These are phyloP conservation scores for Blastomyces parvus DNA, from an alignment of 2,329 filamentous ascomycete species.

Conservation along the genomic window DNA sequence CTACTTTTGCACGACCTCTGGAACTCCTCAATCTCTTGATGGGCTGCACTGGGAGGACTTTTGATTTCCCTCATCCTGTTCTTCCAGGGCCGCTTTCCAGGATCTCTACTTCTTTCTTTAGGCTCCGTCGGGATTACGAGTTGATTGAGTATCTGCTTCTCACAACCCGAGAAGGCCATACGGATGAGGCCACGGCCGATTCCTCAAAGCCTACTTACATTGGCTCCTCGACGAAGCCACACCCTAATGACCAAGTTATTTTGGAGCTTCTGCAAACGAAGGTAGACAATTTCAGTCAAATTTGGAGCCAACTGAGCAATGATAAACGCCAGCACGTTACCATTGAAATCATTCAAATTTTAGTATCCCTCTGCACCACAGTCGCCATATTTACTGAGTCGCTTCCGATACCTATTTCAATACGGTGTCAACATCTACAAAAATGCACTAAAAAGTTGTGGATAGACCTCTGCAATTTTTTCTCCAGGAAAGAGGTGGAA, in stretches of 20 bases:
- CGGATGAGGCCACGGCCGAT: not conserved
- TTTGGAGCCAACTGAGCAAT: conserved; percentile 35
- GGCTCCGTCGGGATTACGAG: conserved; percentile 30
- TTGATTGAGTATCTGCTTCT: conserved; percentile 45
- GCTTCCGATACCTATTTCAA: conserved; percentile 25
- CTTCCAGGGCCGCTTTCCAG: conserved; percentile 22
- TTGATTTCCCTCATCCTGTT: conserved; percentile 18
- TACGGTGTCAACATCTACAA: conserved; percentile 23
- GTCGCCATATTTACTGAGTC: conserved; percentile 30
- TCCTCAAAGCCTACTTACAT: conserved; percentile 15
- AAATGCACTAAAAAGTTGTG: conserved; percentile 26
- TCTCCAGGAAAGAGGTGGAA: conserved; percentile 22
- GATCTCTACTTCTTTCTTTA: conserved; percentile 34
- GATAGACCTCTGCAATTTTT: conserved; percentile 27
- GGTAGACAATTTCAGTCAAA: conserved; percentile 36
- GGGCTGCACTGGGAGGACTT: conserved; percentile 53
- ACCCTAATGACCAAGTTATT: conserved; percentile 30
- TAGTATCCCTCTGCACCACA: conserved; percentile 42
- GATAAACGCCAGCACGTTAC: conserved; percentile 40
- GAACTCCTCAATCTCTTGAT: conserved; percentile 62
- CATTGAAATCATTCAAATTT: conserved; percentile 41
- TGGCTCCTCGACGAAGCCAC: conserved; percentile 22
- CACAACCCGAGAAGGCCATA: conserved; percentile 18
- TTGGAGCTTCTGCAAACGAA: conserved; percentile 40
- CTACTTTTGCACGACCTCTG: conserved; percentile 52